These are phyloP conservation scores for Pyrus communis DNA, from an alignment of 306 rosid species.

Conservation along the genomic window DNA sequence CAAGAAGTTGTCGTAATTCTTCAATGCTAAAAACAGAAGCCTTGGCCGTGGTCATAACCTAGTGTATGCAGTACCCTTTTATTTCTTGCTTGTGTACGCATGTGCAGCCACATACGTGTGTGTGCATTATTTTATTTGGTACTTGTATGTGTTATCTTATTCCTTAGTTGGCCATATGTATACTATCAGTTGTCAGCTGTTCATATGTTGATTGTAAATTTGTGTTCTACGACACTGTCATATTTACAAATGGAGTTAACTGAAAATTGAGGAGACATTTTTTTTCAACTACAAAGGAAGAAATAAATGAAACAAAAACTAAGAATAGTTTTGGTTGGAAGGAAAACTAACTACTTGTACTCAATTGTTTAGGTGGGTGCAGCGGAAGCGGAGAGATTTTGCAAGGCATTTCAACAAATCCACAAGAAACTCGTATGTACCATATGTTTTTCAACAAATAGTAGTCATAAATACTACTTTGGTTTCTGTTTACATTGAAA, in stretches of 20 bases:
- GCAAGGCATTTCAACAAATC: conserved; percentile 57
- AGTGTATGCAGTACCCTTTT: not conserved
- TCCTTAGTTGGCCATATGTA: no score
- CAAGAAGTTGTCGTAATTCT: no score
- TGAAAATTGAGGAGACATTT: not conserved
- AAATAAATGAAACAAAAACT: not conserved
- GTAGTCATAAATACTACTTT: not conserved
- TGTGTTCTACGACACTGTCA: not conserved
- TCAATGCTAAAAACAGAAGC: no score
- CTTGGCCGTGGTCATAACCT: no score
- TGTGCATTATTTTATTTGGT: no score
- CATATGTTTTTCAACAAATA: not conserved
- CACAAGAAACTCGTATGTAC: conserved; percentile 66
- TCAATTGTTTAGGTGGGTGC: conserved; percentile 48
- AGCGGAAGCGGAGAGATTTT: conserved; percentile 64
- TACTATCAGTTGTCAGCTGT: not conserved
- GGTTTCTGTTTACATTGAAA: not conserved
- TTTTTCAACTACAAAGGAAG: not conserved
- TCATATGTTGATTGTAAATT: not conserved
- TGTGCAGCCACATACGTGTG: no score
- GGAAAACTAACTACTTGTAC: conserved; percentile 10
- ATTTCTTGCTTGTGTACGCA: no score
- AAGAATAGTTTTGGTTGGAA: not conserved
- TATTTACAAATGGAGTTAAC: not conserved
- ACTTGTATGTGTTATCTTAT: no score